phyloP scores from a whole-genome alignment of 148 eudicot genomes.

The Bassia scoparia region DNA sequence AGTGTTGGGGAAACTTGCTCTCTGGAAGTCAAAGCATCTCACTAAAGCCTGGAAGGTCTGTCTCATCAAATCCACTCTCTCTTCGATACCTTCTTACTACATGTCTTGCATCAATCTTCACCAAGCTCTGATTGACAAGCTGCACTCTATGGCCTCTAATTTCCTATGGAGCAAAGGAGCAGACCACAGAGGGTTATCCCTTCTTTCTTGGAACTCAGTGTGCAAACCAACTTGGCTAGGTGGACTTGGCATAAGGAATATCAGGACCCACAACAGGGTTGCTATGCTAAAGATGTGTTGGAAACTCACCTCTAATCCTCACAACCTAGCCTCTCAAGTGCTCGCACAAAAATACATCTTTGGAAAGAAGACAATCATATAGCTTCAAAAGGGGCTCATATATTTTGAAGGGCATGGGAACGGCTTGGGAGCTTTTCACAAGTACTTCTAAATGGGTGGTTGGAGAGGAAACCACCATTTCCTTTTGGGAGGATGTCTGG shows the following conservation, averaged over 20 bases:
- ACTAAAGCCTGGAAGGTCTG: neutral
- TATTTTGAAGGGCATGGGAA: too few relatives aligned
- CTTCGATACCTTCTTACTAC: neutral
- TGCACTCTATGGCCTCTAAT: neutral
- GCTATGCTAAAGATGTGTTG: neutral
- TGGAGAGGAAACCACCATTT: too few relatives aligned
- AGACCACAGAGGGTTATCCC: neutral
- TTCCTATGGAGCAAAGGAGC: neutral
- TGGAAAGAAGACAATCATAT: too few relatives aligned
- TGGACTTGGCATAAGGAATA: neutral
- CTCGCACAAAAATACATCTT: neutral
- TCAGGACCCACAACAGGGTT: neutral
- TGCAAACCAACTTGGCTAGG: neutral
- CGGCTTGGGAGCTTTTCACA: too few relatives aligned
- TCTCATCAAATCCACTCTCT: neutral
- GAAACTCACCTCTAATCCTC: neutral
- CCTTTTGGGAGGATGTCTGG: too few relatives aligned
- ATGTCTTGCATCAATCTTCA: neutral
- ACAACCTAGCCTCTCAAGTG: neutral
- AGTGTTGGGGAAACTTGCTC: neutral
- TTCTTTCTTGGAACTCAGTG: too few relatives aligned
- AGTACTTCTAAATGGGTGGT: too few relatives aligned
- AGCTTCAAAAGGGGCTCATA: too few relatives aligned
- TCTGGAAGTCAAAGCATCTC: neutral
- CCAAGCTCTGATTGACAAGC: too few relatives aligned